Conservation (phyloP, 148 eudicot species). For the Fagopyrum esculentum region DNA sequence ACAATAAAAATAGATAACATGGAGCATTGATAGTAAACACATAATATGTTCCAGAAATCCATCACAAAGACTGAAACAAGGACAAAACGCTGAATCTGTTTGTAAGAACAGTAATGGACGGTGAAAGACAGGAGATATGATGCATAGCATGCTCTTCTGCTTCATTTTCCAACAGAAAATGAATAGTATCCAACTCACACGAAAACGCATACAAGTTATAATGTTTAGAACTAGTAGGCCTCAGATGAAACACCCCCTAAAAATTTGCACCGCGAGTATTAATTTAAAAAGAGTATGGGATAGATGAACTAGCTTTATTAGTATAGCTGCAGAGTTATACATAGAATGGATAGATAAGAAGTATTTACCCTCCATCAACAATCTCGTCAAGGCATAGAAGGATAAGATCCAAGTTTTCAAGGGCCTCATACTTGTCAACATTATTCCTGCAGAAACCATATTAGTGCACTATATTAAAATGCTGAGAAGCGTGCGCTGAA, state of each 20-base stretch:
- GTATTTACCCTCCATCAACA: conserved; percentile 75
- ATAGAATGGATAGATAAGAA: neutral
- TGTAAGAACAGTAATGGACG: neutral
- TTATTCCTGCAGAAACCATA: conserved; percentile 38
- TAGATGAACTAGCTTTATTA: neutral
- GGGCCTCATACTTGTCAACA: conserved; percentile 74
- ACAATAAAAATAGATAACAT: neutral
- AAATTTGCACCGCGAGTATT: neutral
- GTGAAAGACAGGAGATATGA: neutral
- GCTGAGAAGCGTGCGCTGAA: neutral
- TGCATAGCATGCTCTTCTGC: neutral
- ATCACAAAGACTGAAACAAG: neutral
- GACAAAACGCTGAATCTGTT: neutral
- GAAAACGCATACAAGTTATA: neutral
- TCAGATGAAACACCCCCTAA: neutral
- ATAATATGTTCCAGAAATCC: neutral
- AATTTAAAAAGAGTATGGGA: neutral
- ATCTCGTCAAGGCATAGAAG: conserved; percentile 87
- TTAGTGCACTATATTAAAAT: neutral
- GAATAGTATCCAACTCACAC: neutral
- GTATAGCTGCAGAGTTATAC: neutral
- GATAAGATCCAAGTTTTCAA: conserved; percentile 81
- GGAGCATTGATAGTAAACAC: neutral
- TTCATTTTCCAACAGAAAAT: neutral
- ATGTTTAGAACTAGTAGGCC: neutral